Conservation (phyloP, 2,329 filamentous ascomycete species). For the Aspergillus proliferans region DNA sequence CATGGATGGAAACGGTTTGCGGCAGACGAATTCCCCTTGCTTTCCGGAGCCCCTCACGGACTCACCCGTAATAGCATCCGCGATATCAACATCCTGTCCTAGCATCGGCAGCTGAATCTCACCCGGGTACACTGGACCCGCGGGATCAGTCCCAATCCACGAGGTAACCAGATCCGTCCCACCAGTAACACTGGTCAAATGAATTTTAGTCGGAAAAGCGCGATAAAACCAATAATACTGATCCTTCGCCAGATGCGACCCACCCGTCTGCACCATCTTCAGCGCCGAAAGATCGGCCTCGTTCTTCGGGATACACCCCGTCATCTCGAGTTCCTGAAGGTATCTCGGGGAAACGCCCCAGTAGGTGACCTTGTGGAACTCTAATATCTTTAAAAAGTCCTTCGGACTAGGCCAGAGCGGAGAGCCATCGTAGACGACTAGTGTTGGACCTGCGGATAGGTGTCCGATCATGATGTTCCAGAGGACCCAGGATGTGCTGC, state of each 20-base stretch:
- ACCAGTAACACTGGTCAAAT: too few relatives aligned
- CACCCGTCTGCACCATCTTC: constrained; percentile 42
- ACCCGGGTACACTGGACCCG: constrained; percentile 58
- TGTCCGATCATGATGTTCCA: constrained; percentile 42
- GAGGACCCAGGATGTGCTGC: constrained; percentile 44
- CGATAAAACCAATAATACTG: constrained; percentile 28
- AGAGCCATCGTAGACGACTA: constrained; percentile 41
- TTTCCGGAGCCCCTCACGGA: constrained; percentile 55
- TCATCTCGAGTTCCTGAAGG: constrained; percentile 38
- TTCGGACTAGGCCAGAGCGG: constrained; percentile 36
- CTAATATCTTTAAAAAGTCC: constrained; percentile 18
- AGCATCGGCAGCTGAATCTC: constrained; percentile 49
- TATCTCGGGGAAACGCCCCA: constrained; percentile 43
- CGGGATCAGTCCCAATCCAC: constrained; percentile 51
- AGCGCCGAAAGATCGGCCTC: constrained; percentile 34
- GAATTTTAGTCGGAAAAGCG: constrained; percentile 16
- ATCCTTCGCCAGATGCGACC: constrained; percentile 19
- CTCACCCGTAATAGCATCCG: constrained; percentile 48
- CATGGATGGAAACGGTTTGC: constrained; percentile 67
- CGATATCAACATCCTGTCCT: constrained; percentile 53
- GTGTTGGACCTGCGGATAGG: constrained; percentile 35
- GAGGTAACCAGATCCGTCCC: too few relatives aligned
- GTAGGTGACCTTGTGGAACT: constrained; percentile 14
- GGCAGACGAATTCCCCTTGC: constrained; percentile 69
- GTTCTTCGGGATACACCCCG: constrained; percentile 26